A percentile compares a stretch with the other conserved stretches of the same genome.
Conservation (phyloP, 768 basidiomycete genomes). For the Crassisporium funariophilum region DNA sequence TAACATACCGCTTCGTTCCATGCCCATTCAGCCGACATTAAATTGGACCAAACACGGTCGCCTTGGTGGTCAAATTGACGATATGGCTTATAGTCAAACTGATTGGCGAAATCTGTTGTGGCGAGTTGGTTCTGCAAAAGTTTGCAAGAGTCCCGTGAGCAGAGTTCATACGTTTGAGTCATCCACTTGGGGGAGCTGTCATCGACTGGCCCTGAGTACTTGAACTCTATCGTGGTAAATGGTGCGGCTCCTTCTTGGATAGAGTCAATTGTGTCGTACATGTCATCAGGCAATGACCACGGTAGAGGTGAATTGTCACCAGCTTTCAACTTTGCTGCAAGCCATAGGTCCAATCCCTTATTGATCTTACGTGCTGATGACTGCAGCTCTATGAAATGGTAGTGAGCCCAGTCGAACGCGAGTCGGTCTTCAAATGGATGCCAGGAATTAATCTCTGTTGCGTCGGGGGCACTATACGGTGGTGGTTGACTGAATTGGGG, state of each 20-base stretch:
- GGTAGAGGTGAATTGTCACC: neutral
- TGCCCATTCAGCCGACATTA: constrained; percentile 26
- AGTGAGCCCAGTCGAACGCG: constrained; percentile 23
- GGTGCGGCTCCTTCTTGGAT: constrained; percentile 17
- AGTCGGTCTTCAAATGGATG: constrained; percentile 15
- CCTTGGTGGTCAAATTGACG: constrained; percentile 21
- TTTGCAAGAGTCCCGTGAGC: constrained; percentile 8
- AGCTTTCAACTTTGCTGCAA: constrained; percentile 11
- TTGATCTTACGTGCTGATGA: constrained; percentile 18
- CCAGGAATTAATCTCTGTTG: constrained; percentile 26
- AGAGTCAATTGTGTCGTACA: constrained; percentile 16
- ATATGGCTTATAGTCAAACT: constrained; percentile 23
- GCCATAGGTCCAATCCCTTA: constrained; percentile 20
- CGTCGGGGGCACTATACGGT: constrained; percentile 18
- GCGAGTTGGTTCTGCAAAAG: constrained; percentile 20
- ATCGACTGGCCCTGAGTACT: constrained; percentile 13
- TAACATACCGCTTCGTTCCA: constrained; percentile 22
- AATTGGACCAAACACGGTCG: constrained; percentile 20
- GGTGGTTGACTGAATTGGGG: neutral
- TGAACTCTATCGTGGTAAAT: constrained; percentile 9
- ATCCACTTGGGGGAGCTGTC: constrained; percentile 19
- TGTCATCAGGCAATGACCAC: constrained; percentile 10
- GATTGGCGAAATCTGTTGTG: constrained; percentile 10
- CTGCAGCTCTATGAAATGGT: constrained; percentile 21
- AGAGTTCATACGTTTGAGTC: constrained; percentile 20